phyloP scores from a whole-genome alignment of 2,329 filamentous ascomycete species.

The Fusarium coffeatum region DNA sequence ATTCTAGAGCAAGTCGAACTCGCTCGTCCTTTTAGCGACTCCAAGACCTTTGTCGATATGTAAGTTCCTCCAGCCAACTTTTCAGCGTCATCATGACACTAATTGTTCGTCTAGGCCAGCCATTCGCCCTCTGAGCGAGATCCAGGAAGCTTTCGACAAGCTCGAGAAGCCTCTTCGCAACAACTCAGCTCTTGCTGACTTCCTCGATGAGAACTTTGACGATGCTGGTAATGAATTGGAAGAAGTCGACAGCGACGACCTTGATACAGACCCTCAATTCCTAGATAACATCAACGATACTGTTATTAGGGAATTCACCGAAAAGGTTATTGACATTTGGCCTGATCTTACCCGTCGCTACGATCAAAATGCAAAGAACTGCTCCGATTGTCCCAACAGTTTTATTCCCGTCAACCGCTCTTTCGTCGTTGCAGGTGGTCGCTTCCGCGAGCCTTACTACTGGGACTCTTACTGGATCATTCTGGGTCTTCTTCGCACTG shows the following conservation, averaged over 20 bases:
- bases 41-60: slow-evolving; percentile 79
- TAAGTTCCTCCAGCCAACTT: slow-evolving; percentile 50
- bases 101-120: slow-evolving; percentile 62
- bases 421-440: slow-evolving; percentile 77
- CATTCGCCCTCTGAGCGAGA: slow-evolving; percentile 67
- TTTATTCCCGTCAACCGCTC: slow-evolving; percentile 75
- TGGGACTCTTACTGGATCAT: slow-evolving; percentile 79
- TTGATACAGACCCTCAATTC: slow-evolving; percentile 69
- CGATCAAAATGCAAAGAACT: slow-evolving; percentile 61
- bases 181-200: slow-evolving; percentile 70
- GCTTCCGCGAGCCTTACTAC: slow-evolving; percentile 77
- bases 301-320: slow-evolving; percentile 69
- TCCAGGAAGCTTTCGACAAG: slow-evolving; percentile 69
- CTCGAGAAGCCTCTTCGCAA: slow-evolving; percentile 71
- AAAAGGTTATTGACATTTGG: slow-evolving; percentile 76
- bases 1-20: slow-evolving; percentile 72
- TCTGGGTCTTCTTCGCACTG: slow-evolving; percentile 72
- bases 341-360: slow-evolving; percentile 73
- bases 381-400: slow-evolving; percentile 70
- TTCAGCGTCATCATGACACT: slow-evolving; percentile 24
- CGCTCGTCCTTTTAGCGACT: slow-evolving; percentile 72
- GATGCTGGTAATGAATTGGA: slow-evolving; percentile 72
- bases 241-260: slow-evolving; percentile 61
- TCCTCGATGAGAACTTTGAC: slow-evolving; percentile 72
- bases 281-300: slow-evolving; percentile 67